Conservation (phyloP, 805 yeast genomes). For the Pichia eremophila region DNA sequence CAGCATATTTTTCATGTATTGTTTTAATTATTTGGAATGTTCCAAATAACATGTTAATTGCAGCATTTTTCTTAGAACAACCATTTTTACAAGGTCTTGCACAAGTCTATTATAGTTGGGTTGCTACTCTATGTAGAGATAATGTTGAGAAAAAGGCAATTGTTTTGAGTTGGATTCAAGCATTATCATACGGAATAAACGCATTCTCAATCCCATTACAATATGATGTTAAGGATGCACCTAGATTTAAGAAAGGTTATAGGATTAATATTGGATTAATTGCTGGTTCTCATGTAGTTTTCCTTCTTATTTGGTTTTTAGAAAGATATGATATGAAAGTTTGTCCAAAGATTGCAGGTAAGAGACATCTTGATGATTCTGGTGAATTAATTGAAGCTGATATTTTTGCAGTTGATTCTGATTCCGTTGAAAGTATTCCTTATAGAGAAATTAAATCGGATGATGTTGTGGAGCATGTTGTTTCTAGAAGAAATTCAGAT, state of each 20-base stretch:
- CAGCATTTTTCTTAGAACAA: conserved; percentile 50
- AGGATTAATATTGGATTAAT: conserved; percentile 11
- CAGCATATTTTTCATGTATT: conserved; percentile 42
- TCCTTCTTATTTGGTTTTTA: conserved; percentile 8
- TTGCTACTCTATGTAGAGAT: conserved; percentile 47
- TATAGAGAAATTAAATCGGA: no score
- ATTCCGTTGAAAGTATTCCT: no score
- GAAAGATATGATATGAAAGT: conserved; percentile 12
- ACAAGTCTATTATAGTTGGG: conserved; percentile 50
- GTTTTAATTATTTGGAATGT: conserved; percentile 53
- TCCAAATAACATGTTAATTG: conserved; percentile 49
- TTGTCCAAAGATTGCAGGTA: conserved; percentile 12
- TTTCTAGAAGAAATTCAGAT: no score
- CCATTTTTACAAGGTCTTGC: conserved; percentile 58
- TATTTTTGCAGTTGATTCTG: no score
- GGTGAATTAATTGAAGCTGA: background rate
- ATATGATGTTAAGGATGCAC: conserved; percentile 10
- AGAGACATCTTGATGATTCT: conserved; percentile 5
- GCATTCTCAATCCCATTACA: conserved; percentile 17
- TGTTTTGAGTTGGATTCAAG: conserved; percentile 29
- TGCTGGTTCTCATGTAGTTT: conserved; percentile 7
- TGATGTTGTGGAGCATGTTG: no score
- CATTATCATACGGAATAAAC: conserved; percentile 12
- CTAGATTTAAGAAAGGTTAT: conserved; percentile 13
- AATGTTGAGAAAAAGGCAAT: conserved; percentile 49